Conservation (phyloP, 345 rosid genomes). For the Eutrema yunnanense region DNA sequence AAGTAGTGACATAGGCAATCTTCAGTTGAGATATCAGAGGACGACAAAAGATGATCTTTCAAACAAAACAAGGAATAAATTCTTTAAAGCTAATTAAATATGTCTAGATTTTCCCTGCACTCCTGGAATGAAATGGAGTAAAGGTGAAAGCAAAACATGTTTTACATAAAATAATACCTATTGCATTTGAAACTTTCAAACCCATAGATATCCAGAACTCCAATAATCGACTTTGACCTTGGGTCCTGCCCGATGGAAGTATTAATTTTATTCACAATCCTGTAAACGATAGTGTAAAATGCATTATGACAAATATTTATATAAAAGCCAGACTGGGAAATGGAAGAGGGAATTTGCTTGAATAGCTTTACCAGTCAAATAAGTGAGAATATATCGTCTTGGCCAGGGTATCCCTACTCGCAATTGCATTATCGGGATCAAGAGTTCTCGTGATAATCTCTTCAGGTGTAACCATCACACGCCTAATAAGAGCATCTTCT, state of each 20-base stretch:
- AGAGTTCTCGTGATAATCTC: constrained; percentile 82
- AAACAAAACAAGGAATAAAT: not conserved
- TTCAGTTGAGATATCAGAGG: not conserved
- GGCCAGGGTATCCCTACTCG: constrained; percentile 84
- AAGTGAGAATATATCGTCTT: constrained; percentile 82
- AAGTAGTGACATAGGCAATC: not conserved
- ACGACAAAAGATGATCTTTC: constrained; percentile 1
- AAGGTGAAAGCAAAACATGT: constrained; percentile 6
- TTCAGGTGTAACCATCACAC: constrained; percentile 93
- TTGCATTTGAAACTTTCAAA: constrained; percentile 89
- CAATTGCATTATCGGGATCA: constrained; percentile 64
- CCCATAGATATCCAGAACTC: constrained; percentile 95
- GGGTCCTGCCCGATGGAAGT: constrained; percentile 92
- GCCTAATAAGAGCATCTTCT: constrained; percentile 86
- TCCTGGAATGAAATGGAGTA: constrained; percentile 5
- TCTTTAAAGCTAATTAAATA: not conserved
- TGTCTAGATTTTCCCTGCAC: not conserved
- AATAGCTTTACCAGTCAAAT: constrained; percentile 70
- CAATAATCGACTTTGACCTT: constrained; percentile 63
- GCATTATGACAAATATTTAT: constrained; percentile 1
- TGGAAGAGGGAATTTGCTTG: constrained; percentile 9
- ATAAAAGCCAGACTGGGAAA: not conserved
- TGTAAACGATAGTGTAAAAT: constrained; percentile 29
- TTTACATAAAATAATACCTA: constrained; percentile 42
- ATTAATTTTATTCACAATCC: constrained; percentile 91